Percentiles rank a stretch among this genome's conserved stretches.
Evolutionary conservation across 331 rosid genomes (phyloP).

Genomic region (Malus hybrid): DNA sequence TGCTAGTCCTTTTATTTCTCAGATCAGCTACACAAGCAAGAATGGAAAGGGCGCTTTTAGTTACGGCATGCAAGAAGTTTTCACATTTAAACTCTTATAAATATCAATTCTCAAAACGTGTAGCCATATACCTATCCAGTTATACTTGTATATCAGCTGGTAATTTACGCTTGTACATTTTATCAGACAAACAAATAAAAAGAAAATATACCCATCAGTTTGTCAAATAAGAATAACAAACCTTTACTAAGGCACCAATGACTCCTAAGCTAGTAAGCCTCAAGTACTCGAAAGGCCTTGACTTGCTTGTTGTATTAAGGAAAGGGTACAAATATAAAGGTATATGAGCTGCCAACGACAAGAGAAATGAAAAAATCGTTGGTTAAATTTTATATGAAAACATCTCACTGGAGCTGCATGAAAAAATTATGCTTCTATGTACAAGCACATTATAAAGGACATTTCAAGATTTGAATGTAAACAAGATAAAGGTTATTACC

Average conservation of each 20-base stretch:
- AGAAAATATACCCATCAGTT: not conserved
- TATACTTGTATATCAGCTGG: not conserved
- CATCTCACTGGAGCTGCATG: not conserved
- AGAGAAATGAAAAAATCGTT: not conserved
- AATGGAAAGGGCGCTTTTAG: not conserved
- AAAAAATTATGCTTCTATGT: not conserved
- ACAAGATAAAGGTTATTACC: slow-evolving; percentile 45
- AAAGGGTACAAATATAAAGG: slow-evolving; percentile 81
- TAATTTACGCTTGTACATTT: not conserved
- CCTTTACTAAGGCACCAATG: slow-evolving; percentile 94
- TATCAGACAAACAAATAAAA: not conserved
- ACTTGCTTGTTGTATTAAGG: slow-evolving; percentile 65
- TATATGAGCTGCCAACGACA: slow-evolving; percentile 62
- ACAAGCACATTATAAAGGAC: not conserved
- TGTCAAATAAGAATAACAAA: slow-evolving; percentile 18
- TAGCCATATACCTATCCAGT: not conserved
- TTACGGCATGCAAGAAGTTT: not conserved
- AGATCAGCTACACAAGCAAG: not conserved
- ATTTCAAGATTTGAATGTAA: not conserved
- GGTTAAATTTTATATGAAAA: not conserved
- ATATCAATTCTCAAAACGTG: not conserved
- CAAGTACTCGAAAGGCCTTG: slow-evolving; percentile 73
- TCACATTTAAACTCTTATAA: not conserved
- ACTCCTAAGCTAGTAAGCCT: slow-evolving; percentile 88
- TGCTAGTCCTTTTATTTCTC: not conserved